phyloP scores from a whole-genome alignment of 192 early-diverging fungal genomes.

The Backusella luteola region DNA sequence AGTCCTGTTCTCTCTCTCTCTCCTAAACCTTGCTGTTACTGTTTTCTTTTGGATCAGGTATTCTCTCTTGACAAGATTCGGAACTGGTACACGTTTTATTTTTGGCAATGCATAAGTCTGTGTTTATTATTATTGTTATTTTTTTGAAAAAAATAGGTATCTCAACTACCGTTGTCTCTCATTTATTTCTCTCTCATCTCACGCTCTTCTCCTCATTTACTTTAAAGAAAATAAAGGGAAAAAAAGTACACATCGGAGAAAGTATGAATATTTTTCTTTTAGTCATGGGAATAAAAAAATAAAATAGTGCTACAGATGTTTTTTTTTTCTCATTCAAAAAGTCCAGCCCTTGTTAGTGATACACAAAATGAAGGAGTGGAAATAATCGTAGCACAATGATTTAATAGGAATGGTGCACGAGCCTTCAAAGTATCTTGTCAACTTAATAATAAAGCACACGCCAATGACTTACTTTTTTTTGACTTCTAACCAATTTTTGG shows the following conservation, averaged over 20 bases:
- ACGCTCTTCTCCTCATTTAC: background rate
- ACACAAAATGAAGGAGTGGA: background rate
- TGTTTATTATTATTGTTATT: background rate
- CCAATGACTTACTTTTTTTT: background rate
- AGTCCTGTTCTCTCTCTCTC: background rate
- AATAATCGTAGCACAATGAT: background rate
- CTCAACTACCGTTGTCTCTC: background rate
- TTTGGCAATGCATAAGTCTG: background rate
- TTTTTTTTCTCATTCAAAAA: background rate
- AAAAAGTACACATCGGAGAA: background rate
- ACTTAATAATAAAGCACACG: background rate
- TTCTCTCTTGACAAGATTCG: background rate
- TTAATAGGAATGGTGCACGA: conserved; percentile 12
- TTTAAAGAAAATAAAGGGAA: background rate
- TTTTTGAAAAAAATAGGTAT: background rate
- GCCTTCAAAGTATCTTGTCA: conserved; percentile 15
- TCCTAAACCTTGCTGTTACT: background rate
- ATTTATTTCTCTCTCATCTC: background rate
- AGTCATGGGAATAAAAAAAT: background rate
- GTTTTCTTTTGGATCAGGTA: background rate
- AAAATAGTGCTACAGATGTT: background rate
- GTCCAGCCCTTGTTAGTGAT: background rate
- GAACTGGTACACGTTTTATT: background rate
- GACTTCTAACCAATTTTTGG: background rate
- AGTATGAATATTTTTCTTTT: background rate